Base-by-base conservation (phyloP, 208 protist genomes). In the Crithidia acanthocephali region DNA sequence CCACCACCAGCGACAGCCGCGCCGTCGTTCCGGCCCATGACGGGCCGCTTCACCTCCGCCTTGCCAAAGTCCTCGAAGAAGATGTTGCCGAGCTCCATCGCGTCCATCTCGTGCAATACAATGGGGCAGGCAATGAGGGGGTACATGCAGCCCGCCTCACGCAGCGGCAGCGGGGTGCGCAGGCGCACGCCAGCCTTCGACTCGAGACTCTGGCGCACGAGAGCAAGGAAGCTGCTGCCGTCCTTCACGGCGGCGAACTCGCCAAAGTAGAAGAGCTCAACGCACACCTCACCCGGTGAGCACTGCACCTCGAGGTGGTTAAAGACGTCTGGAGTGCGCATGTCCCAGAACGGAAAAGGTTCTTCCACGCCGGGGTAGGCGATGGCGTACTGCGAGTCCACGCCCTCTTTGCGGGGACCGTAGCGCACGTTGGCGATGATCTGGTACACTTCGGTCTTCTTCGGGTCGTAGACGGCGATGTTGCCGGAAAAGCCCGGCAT, bases 61-160 rank as follows among this genome's bases (percentile, higher is more conserved):
- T 83, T 87, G 23, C 90, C 86, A 60, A 95, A 95, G 48, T 93
- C 77, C 40, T 93, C 90, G 40, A 95, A 95, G 59, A 93, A 71
- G 47, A 74, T 47, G 22, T 82, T 52, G 8, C 90, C 87, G 11
- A 95, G 74, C 47, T 84, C 85, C 78, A 84, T 82, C 27, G 86
- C 86, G 27, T 93, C 84, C 76, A 93, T 74, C 56, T 93, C 87
- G 61, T 81, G 72, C 30, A 93, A 62, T 18, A 93, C 64, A 40
- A 93, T 68, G 2, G 86, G 86, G 35, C 66, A 52, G 13, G 83
- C 88, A 18, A 93, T 77, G 20, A 95, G 84, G 0, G 86, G 90
- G 64, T 93, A 93, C 82, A 92, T 92, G 76, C 90, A 95, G 13
- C 88, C 86, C 15, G 88, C 90, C 73, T 95, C 86, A 10, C 88